Base-by-base conservation (phyloP, 805 yeast genomes). In the Myxozyma geophila region DNA sequence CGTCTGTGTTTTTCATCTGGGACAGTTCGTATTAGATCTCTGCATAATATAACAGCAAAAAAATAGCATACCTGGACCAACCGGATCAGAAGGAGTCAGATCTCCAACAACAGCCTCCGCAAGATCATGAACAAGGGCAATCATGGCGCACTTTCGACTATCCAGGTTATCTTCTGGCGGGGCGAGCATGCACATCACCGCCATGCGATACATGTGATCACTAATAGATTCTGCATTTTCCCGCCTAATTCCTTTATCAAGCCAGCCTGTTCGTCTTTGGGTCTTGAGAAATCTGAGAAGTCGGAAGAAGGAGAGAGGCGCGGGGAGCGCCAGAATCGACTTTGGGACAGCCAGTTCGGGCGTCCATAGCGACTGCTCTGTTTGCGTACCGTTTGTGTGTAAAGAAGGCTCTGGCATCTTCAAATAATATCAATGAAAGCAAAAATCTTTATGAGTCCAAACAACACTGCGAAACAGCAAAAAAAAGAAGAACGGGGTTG, bases 171-270 rank as follows among this genome's bases (percentile, higher is more conserved):
- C 75, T 19, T 51, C 54, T 56, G 81, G 77, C 36, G 78, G 76
- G 49, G 90, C 81, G 28, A 91, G 75, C 88, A 92, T 84, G 23
- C 93, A 81, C 49, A 91, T 85, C 21, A 92, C 79, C 5, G 91
- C 85, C 97, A 93, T 92, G 62, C 99, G 81, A 74, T 93, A 92
- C 97, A 92, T 92, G 75, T 93, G 98, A 76, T 92, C 98, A n/a
- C 90, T 83, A 57, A 66, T 69, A 6, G 72, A 61, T 41, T 67
- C 67, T 6, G 67, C 58, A 1, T 39, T 21, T 12, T 19, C 64
- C 90, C 79, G 71, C 1, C 80, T 80, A 17, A 80, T 73, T 10
- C 84, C 82, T 71, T 84, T 85, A 73, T 91, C 93, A 21, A 93
- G 76, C 98, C 98, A 93, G 1, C 99, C 99, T 0, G 99, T 93